Conservation (phyloP, 2,329 filamentous ascomycete genomes). For the Diaporthe vaccinii region DNA sequence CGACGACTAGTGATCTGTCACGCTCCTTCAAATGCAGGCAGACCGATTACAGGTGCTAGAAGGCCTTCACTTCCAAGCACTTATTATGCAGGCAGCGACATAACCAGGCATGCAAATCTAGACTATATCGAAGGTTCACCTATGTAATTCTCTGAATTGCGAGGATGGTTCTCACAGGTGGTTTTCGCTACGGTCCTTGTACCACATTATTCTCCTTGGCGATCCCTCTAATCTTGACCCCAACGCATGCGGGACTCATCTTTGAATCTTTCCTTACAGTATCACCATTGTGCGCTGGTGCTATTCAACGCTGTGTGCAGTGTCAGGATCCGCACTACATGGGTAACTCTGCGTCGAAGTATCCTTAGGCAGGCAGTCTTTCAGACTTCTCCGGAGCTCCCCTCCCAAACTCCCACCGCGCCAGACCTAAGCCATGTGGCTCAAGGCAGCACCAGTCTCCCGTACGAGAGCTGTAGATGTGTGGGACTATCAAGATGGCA, state of each 20-base stretch:
- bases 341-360: not conserved
- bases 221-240: not conserved
- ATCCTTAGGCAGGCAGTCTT: not conserved
- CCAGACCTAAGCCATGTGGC: not conserved
- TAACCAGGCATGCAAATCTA: not conserved
- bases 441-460: not conserved
- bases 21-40: not conserved
- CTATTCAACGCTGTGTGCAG: not conserved
- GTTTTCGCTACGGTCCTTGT: no score
- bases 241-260: not conserved
- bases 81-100: not conserved
- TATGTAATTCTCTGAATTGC: not conserved
- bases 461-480: not conserved
- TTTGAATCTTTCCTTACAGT: not conserved
- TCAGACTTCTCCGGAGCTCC: not conserved
- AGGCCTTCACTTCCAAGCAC: not conserved
- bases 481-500: not conserved
- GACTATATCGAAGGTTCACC: no score
- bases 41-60: not conserved
- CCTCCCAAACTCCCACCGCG: not conserved
- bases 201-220: not conserved
- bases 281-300: not conserved
- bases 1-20: not conserved
- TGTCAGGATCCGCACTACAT: not conserved
- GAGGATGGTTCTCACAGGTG: not conserved